Evolutionary conservation across 108 stramenopile species (phyloP), one percentile per base, ranked within the genome.

Genomic region (Cyclotella atomus): DNA sequence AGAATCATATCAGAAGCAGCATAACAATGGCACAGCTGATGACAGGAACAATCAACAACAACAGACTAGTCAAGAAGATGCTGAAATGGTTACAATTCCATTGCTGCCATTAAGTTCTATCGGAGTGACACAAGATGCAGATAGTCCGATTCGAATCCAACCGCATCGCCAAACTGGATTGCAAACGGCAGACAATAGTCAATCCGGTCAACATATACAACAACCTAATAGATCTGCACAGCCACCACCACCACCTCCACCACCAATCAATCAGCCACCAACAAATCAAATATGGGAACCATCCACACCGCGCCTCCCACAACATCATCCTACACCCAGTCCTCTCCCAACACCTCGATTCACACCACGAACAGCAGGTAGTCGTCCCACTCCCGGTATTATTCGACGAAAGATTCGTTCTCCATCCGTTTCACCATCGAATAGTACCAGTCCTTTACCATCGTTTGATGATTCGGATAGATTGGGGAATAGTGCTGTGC

Each of bases 371-470:
- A 10, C 64, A 30, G 73, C 49, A 23, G 43, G 36, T n/a, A n/a
- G n/a, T 15, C 76, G 72, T 32, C 56, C 81, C 19, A 80, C 59
- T 34, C 77, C 82, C 2, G 77, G 82, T n/a, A 65, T 83, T 27
- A 83, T 83, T 47, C 82, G 82, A 54, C 23, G 66, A 29, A 68
- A 47, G 33, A 23, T 83, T 38, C 77, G 82, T 16, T 67, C 65
- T 20, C 77, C 73, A 4, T 83, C 67, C 0, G 27, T 74, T 24
- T 74, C 73, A 62, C 72, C 79, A 41, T 54, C 70, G 28, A 24
- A 53, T 16, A 69, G 67, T 81, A 28, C 7, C 19, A 36, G 14
- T 66, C 12, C 64, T 49, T n/a, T 68, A 6, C 50, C 59, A 44
- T 54, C 73, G 21, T 50, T 20, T 43, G 64, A 47, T 55, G 62